Conservation (phyloP, 305 asterid species). For the Fraxinus paxiana region DNA sequence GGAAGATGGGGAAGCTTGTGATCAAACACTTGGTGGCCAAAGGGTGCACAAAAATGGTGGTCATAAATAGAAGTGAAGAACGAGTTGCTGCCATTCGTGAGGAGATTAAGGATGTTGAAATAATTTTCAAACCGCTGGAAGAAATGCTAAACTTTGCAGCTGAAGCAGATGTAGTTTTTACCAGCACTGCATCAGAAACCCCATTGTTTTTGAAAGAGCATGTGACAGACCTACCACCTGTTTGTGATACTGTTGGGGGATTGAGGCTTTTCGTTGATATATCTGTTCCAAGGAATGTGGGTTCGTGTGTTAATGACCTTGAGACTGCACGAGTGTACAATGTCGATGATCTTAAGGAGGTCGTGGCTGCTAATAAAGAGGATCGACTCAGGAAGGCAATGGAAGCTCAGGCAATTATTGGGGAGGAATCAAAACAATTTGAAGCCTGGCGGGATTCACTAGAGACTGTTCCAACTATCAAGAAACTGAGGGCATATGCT, state of each 20-base stretch:
- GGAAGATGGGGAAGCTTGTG: slow-evolving; percentile 97
- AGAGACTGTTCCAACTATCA: slow-evolving; percentile 92
- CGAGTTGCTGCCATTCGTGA: slow-evolving; percentile 73
- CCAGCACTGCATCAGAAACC: slow-evolving; percentile 85
- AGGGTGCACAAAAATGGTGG: slow-evolving; percentile 88
- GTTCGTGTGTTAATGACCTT: slow-evolving; percentile 69
- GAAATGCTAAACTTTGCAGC: slow-evolving; percentile 64
- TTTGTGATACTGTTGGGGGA: slow-evolving; percentile 42
- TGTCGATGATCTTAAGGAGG: slow-evolving; percentile 94
- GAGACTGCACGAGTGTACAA: slow-evolving; percentile 70
- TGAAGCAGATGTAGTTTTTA: slow-evolving; percentile 80
- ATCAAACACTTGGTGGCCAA: slow-evolving; percentile 91
- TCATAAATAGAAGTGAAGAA: slow-evolving; percentile 77
- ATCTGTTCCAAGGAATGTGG: slow-evolving; percentile 90
- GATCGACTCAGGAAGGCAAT: slow-evolving; percentile 79
- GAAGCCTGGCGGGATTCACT: slow-evolving; percentile 96
- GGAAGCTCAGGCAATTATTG: slow-evolving; percentile 87
- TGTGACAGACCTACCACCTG: slow-evolving; percentile 53
- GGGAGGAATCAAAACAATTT: slow-evolving; percentile 76
- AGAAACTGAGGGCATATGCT: slow-evolving; percentile 88
- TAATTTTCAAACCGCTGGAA: slow-evolving; percentile 61
- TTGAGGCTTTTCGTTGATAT: slow-evolving; percentile 76
- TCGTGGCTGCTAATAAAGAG: slow-evolving; percentile 93
- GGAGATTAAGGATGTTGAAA: slow-evolving; percentile 68
- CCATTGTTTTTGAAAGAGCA: slow-evolving; percentile 71